These are phyloP conservation scores for Cryphonectria carpinicola DNA, from an alignment of 2,329 filamentous ascomycete genomes.

Conservation along the genomic window DNA sequence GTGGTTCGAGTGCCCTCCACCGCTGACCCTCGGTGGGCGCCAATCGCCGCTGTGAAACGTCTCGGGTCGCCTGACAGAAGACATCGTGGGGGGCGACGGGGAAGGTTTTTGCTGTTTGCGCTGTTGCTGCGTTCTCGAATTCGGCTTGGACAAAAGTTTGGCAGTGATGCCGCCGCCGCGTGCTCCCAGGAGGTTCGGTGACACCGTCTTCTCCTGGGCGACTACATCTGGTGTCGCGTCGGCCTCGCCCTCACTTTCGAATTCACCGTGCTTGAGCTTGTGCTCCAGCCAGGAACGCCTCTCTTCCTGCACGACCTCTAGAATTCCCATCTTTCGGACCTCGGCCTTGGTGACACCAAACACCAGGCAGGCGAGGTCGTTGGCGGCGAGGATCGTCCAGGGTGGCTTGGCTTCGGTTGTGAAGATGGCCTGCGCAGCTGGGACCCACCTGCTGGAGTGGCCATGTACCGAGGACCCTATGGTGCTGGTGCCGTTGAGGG, in stretches of 20 bases:
- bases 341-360: constrained; percentile 98
- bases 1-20: constrained; percentile 59
- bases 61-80: constrained; percentile 60
- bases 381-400: constrained; percentile 95
- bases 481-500: constrained; percentile 49
- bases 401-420: constrained; percentile 89
- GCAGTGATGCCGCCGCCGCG: constrained; percentile 80
- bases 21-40: constrained; percentile 55
- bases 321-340: constrained; percentile 89
- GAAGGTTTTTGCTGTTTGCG: constrained; percentile 5
- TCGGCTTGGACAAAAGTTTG: constrained; percentile 82
- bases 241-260: constrained; percentile 47
- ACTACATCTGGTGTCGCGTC: constrained; percentile 44
- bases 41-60: constrained; percentile 63
- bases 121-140: constrained; percentile 52
- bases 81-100: constrained; percentile 53
- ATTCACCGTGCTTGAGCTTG: constrained; percentile 71
- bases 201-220: constrained; percentile 36
- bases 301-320: constrained; percentile 93
- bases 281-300: constrained; percentile 86
- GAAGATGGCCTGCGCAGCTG: constrained; percentile 94
- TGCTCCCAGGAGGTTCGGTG: constrained; percentile 67
- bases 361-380: constrained; percentile 94
- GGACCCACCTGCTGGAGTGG: constrained; percentile 87
- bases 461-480: constrained; percentile 72